phyloP scores from a whole-genome alignment of 345 rosid genomes.

The Euphorbia peplus region DNA sequence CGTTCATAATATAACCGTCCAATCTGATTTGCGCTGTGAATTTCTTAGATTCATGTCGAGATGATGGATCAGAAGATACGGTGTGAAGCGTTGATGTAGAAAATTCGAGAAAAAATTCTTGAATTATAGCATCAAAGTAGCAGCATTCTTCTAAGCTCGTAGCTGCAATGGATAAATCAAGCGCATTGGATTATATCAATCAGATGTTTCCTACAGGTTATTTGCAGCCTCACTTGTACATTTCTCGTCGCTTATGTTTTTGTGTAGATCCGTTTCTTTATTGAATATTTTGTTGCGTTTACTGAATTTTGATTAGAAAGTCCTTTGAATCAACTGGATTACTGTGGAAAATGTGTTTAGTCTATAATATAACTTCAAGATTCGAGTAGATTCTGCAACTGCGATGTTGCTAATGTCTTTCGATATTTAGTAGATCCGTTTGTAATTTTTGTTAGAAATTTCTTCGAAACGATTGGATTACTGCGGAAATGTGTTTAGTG shows the following conservation, averaged over 20 bases:
- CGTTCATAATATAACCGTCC: neutral
- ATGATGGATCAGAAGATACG: neutral
- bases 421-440: too few species aligned
- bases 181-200: conserved; percentile 92
- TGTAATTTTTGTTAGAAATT: too few species aligned
- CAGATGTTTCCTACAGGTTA: conserved; percentile 99
- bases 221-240: neutral
- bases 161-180: conserved; percentile 72
- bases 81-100: neutral
- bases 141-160: neutral
- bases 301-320: neutral
- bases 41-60: neutral
- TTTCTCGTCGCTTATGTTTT: neutral
- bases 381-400: neutral
- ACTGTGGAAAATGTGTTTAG: neutral
- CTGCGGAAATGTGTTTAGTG: too few species aligned
- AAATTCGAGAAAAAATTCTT: neutral
- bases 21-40: neutral
- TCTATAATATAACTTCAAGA: neutral
- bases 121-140: neutral
- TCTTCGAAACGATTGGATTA: too few species aligned
- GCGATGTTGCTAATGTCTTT: too few species aligned
- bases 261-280: too few species aligned
- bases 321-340: neutral
- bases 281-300: too few species aligned